Percentiles rank a stretch among this genome's conserved stretches.
phyloP scores from a whole-genome alignment of 306 rosid genomes.

The Crataegus laevigata region DNA sequence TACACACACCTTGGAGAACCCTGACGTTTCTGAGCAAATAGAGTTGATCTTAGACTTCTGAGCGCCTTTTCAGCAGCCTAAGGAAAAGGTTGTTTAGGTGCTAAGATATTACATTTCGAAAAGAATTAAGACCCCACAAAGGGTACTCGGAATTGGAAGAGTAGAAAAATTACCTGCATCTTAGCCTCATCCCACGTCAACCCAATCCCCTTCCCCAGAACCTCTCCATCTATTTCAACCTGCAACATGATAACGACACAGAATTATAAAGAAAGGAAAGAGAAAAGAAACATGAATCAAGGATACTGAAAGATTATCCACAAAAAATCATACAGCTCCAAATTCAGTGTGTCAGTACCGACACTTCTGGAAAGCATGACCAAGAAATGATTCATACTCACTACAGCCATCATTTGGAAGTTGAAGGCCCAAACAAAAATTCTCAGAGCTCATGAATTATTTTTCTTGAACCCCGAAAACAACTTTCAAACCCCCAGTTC shows the following conservation, averaged over 20 bases:
- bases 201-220: constrained; percentile 73
- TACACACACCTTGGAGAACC: constrained; percentile 72
- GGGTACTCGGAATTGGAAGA: neutral
- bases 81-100: constrained; percentile 15
- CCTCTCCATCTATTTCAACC: constrained; percentile 87
- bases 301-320: neutral
- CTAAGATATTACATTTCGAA: constrained; percentile 10
- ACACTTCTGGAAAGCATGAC: neutral
- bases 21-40: constrained; percentile 56
- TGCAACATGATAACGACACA: constrained; percentile 15
- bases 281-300: neutral
- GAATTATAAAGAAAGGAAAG: neutral
- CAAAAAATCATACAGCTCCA: neutral
- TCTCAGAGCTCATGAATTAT: neutral
- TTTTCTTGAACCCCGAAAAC: neutral
- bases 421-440: neutral
- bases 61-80: constrained; percentile 94
- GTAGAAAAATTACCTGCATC: constrained; percentile 48
- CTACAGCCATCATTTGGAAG: neutral
- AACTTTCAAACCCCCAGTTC: neutral
- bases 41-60: constrained; percentile 54
- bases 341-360: neutral
- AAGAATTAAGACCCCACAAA: constrained; percentile 7
- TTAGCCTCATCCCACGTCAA: constrained; percentile 89
- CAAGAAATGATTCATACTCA: neutral